A percentile compares a stretch with the other conserved stretches of the same genome.
These are phyloP conservation scores for Xylariaceae sp. DNA, from an alignment of 2,329 filamentous ascomycete genomes.

Conservation along the genomic window DNA sequence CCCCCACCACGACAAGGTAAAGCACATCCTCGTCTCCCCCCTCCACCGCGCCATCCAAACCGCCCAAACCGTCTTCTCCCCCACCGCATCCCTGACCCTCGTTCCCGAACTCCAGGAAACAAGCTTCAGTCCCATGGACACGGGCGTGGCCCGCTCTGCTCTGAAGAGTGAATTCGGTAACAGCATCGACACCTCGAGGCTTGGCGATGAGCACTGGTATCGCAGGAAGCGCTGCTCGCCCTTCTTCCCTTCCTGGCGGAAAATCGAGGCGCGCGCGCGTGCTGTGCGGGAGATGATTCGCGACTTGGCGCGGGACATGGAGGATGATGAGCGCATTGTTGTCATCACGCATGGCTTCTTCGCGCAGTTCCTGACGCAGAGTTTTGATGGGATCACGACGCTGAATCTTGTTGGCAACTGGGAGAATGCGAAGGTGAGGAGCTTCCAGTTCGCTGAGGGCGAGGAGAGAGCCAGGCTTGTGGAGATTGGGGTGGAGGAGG, in stretches of 20 bases:
- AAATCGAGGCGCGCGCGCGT: neutral
- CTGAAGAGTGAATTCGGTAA: neutral
- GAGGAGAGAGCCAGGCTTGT: no score
- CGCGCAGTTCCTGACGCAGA: neutral
- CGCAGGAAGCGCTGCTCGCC: neutral
- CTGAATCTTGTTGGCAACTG: no score
- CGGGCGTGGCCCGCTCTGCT: neutral
- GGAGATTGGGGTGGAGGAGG: no score
- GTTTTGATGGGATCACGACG: no score
- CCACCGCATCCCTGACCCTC: neutral
- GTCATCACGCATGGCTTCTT: constrained; percentile 3
- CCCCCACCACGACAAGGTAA: neutral
- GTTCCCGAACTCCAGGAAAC: neutral
- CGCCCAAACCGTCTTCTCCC: neutral
- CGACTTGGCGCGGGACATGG: neutral
- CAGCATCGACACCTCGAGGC: neutral
- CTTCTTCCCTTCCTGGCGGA: neutral
- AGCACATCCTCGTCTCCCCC: neutral
- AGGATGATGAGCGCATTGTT: constrained; percentile 3
- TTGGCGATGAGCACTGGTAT: neutral
- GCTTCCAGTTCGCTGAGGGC: no score
- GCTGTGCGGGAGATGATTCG: neutral
- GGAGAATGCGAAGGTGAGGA: no score
- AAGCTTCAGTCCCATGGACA: neutral
- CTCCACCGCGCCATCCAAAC: constrained; percentile 2